Percentiles rank a stretch among this genome's conserved stretches.
phyloP scores from a whole-genome alignment of 257 asterid genomes.

The Nicotiana knightiana region DNA sequence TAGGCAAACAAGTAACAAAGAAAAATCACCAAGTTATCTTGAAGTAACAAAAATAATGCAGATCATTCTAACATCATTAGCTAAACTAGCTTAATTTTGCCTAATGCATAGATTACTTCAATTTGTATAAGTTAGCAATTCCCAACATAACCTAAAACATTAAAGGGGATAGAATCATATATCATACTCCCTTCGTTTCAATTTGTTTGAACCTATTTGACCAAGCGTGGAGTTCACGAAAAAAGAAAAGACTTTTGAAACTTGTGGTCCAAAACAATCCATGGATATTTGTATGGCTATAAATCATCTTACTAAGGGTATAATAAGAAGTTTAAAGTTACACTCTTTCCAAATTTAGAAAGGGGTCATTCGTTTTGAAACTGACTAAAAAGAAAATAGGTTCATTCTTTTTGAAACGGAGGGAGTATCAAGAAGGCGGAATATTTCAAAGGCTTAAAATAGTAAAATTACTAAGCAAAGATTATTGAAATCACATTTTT shows the following conservation, averaged over 20 bases:
- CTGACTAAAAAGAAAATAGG: too few species aligned
- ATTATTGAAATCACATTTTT: not conserved
- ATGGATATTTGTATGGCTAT: too few species aligned
- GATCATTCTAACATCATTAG: not conserved
- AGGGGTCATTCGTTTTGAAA: too few species aligned
- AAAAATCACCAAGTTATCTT: not conserved
- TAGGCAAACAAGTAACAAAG: not conserved
- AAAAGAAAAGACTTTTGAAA: too few species aligned
- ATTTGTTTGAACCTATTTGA: too few species aligned
- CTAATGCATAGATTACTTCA: not conserved
- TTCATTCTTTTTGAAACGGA: too few species aligned
- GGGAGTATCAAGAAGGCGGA: not conserved
- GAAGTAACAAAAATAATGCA: not conserved
- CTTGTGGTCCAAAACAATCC: too few species aligned
- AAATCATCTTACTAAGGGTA: too few species aligned
- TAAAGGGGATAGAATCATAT: not conserved
- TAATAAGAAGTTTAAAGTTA: too few species aligned
- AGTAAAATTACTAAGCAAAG: not conserved
- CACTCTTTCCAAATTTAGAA: too few species aligned
- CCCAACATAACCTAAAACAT: not conserved
- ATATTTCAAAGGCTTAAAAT: not conserved
- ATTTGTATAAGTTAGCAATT: not conserved
- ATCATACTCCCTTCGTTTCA: not conserved
- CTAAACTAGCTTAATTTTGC: not conserved
- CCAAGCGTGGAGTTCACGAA: too few species aligned